Evolutionary conservation across 768 basidiomycete genomes (phyloP), one percentile per base, ranked within the genome.

Genomic region (Coprinopsis strossmayeri): DNA sequence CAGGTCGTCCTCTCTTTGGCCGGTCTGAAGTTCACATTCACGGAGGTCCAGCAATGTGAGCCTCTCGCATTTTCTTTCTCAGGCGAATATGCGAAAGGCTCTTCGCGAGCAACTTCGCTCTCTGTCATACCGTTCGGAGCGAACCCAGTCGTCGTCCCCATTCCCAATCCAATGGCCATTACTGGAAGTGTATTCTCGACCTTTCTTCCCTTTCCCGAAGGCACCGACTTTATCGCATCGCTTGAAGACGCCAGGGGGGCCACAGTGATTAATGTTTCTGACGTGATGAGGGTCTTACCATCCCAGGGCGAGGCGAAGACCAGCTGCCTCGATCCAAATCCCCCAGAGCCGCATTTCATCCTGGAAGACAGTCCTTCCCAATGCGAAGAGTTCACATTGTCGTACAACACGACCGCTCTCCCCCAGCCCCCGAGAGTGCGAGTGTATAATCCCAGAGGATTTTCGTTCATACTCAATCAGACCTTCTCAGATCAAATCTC

Each of bases 51-150:
- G 12, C 46, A 25, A 34, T 46, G 23, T 9, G 34, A 46, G n/a
- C 46, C 49, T 1, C 27, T 45, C 43, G 35, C 40, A 23, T 21
- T 49, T 27, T 7, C 32, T 9, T 7, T 45, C 17, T 1, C 20
- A 2, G 34, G 18, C 5, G 5, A 18, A 17, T 26, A 18, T 12
- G 10, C 26, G 11, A 3, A 17, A 13, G 34, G 15, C 17, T 13
- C 21, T 7, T 2, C 5, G 3, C 23, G 9, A 17, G 7, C 34
- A 7, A 21, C 34, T n/a, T n/a, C 67, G 15, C 65, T 83, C 48
- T 72, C 72, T 28, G 59, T 85, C 57, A 53, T 83, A 52, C 81
- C 81, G 43, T 64, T 81, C 55, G 71, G 73, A 53, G 70, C 69
- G n/a, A 66, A 68, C 25, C 76, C 78, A 1, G 59, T 79, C 37